phyloP scores from a whole-genome alignment of 176 grass and related monocot species.

The Paspalum notatum region DNA sequence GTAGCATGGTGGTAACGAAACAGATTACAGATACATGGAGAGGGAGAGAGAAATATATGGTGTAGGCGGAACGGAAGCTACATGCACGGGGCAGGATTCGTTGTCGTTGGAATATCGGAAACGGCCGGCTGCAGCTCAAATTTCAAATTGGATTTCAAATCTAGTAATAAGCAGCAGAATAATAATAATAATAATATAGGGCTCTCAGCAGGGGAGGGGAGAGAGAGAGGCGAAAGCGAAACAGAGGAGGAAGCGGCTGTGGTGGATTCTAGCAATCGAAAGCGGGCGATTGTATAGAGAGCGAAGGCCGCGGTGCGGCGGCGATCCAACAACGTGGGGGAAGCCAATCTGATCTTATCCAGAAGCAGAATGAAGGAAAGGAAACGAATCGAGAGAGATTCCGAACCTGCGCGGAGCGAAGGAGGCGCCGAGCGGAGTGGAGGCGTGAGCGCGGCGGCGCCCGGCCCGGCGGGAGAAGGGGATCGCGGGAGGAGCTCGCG shows the following conservation, averaged over 20 bases:
- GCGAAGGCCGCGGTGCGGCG: too few species aligned
- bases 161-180: background rate
- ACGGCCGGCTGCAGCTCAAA: background rate
- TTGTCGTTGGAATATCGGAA: background rate
- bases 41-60: too few species aligned
- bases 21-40: too few species aligned
- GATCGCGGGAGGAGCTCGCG: background rate
- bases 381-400: background rate
- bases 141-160: constrained; percentile 9
- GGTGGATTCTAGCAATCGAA: too few species aligned
- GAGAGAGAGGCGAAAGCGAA: background rate
- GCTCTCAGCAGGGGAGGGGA: too few species aligned
- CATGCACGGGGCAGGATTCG: constrained; percentile 25
- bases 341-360: too few species aligned
- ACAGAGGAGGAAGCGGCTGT: background rate
- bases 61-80: background rate
- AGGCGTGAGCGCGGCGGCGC: too few species aligned
- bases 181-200: too few species aligned
- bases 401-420: constrained; percentile 2
- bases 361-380: too few species aligned
- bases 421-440: background rate
- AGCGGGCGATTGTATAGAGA: too few species aligned
- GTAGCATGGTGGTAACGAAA: background rate
- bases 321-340: too few species aligned
- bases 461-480: background rate